Base-by-base conservation (phyloP, 2,329 filamentous ascomycete species). In the Ilyonectria robusta region DNA sequence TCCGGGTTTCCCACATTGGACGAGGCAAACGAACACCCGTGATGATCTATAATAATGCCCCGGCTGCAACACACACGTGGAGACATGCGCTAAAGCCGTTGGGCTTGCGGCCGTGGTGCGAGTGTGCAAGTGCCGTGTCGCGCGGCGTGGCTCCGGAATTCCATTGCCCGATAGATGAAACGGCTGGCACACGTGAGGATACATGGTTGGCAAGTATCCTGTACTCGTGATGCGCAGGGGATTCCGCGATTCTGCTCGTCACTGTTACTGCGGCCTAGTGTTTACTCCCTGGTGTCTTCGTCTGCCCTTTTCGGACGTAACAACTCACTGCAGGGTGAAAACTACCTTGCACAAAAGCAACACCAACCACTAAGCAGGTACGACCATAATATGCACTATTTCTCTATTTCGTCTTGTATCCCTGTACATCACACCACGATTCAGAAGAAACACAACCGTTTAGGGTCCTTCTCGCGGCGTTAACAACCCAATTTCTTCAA, bases 101-200 rank as follows among this genome's bases (percentile, higher is more conserved):
- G 46, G 17, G 47, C 51, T 55, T 42, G 50, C 59, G 59, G 59
- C 59, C 37, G 51, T 50, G 48, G 46, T 48, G 61, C 42, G 23
- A 23, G 23, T 23, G 23, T 4, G 21, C 48, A 56, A 70, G 59
- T 68, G 33, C 68, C 65, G 68, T 63, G 55, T 62, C 61, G 46
- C 61, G 46, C 61, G 47, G 50, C 59, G 62, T 64, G 65, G 67
- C 55, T 66, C 65, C 67, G 67, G 67, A 60, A 68, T 68, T 68
- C 65, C 57, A 50, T 58, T 56, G 50, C 46, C 56, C 65, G 56
- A 46, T 29, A 56, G 37, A 63, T 50, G 62, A 65, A 64, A 67
- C 65, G 48, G 60, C n/a, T 40, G 23, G 33, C 26, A 46, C 26
- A 57, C 60, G 26, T 17, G 17, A 42, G 50, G 2, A 56, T 56